These are phyloP conservation scores for Fusarium brachygibbosum DNA, from an alignment of 2,329 filamentous ascomycete genomes.

Conservation along the genomic window DNA sequence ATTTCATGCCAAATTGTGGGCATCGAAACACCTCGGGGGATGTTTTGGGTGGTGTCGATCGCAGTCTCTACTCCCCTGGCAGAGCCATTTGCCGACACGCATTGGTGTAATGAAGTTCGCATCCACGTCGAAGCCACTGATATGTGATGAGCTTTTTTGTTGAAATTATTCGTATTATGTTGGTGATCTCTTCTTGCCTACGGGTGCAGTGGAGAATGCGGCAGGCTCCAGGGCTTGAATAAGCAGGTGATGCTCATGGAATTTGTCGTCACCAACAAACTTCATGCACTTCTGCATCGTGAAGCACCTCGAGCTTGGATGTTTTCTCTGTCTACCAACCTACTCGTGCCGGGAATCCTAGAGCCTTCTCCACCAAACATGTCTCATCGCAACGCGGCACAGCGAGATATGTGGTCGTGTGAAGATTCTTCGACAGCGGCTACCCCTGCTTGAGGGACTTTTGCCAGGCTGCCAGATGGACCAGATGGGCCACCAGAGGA, in stretches of 20 bases:
- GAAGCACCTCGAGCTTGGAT: conserved; percentile 18
- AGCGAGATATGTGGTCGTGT: conserved; percentile 33
- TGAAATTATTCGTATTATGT: conserved; percentile 25
- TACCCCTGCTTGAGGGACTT: conserved; percentile 41
- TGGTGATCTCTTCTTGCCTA: conserved; percentile 36
- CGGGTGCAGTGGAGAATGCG: conserved; percentile 26
- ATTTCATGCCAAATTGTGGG: conserved; percentile 24
- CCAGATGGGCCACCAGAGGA: neutral
- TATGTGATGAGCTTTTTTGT: conserved; percentile 23
- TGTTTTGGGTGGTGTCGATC: conserved; percentile 39
- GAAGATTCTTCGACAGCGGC: conserved; percentile 11
- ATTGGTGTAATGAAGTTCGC: conserved; percentile 12
- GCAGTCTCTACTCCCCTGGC: conserved; percentile 34
- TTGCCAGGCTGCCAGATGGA: conserved; percentile 22
- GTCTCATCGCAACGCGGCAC: conserved; percentile 32
- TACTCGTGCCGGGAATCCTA: conserved; percentile 10
- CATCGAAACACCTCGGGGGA: conserved; percentile 31
- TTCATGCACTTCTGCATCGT: conserved; percentile 30
- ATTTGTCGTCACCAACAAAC: conserved; percentile 43
- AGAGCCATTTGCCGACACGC: conserved; percentile 38
- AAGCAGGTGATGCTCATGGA: conserved; percentile 38
- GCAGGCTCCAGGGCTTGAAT: conserved; percentile 34
- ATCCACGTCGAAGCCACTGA: conserved; percentile 20
- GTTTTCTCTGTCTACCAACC: conserved; percentile 9
- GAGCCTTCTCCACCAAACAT: conserved; percentile 33